Evolutionary conservation across 176 grass and related monocot genomes (phyloP).

Genomic region (Melocanna baccifera): DNA sequence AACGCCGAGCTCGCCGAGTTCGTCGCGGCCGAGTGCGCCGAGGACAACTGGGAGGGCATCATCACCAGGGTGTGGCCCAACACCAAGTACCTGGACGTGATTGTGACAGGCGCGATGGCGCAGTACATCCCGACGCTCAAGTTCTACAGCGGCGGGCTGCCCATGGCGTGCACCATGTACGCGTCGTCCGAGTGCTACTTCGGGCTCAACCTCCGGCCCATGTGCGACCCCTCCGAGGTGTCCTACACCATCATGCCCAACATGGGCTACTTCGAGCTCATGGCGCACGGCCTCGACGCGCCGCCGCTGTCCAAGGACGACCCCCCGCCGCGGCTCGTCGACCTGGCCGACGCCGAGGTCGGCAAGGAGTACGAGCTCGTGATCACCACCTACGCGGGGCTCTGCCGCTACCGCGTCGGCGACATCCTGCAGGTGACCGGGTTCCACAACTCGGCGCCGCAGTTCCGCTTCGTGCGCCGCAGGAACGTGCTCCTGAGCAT

Average conservation of each 20-base stretch:
- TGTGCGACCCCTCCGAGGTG: conserved; percentile 82
- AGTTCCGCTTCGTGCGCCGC: conserved; percentile 82
- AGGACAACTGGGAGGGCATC: conserved; percentile 67
- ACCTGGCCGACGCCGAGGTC: conserved; percentile 70
- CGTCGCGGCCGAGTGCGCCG: conserved; percentile 55
- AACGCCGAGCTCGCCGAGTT: conserved; percentile 48
- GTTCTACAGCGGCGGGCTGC: conserved; percentile 80
- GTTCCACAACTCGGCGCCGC: conserved; percentile 83
- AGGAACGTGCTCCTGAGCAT: conserved; percentile 94
- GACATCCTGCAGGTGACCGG: conserved; percentile 72
- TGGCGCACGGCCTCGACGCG: conserved; percentile 45
- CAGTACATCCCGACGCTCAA: conserved; percentile 96
- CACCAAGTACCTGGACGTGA: conserved; percentile 97
- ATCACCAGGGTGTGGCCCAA: conserved; percentile 81
- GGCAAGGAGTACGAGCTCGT: conserved; percentile 86
- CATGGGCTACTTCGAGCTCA: conserved; percentile 98
- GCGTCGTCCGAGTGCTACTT: conserved; percentile 98
- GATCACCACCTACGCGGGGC: conserved; percentile 87
- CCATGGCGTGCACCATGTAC: conserved; percentile 98
- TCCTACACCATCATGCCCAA: conserved; percentile 99
- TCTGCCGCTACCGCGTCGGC: conserved; percentile 83
- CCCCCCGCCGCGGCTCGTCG: conserved; percentile 44
- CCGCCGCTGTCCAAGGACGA: background rate
- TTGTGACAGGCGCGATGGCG: conserved; percentile 94
- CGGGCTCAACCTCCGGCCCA: conserved; percentile 86